Percentiles rank a stretch among this genome's conserved stretches.
Evolutionary conservation across 495 filamentous ascomycete genomes (phyloP).

Genomic region (Penicillium dipodomyicola): DNA sequence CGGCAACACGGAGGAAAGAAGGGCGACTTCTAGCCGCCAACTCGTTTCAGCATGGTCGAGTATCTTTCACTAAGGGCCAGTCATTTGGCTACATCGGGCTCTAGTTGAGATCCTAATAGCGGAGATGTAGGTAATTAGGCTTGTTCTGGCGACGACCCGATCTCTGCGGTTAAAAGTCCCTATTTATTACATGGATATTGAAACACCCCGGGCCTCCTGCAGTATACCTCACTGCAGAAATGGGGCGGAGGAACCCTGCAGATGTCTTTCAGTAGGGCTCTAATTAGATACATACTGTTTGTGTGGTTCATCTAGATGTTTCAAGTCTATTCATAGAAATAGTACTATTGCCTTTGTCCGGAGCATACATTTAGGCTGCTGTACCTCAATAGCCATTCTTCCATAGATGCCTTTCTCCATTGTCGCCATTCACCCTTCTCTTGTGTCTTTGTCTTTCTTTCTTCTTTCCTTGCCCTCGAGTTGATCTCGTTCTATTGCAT

Average conservation of each 20-base stretch:
- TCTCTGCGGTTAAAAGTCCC: conserved; percentile 11
- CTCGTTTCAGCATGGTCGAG: conserved; percentile 15
- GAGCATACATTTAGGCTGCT: background rate
- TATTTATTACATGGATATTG: conserved; percentile 6
- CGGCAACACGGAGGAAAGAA: background rate
- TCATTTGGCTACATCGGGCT: conserved; percentile 4
- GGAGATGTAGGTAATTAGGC: background rate
- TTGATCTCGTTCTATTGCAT: conserved; percentile 28
- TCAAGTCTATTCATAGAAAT: conserved; percentile 14
- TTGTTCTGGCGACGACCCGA: conserved; percentile 1
- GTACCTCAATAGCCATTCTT: conserved; percentile 10
- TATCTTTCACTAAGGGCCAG: conserved; percentile 8
- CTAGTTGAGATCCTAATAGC: conserved; percentile 8
- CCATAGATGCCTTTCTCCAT: conserved; percentile 12
- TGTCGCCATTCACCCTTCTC: conserved; percentile 7
- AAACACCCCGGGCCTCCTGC: conserved; percentile 16
- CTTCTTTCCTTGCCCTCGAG: conserved; percentile 20
- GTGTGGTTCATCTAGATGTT: conserved; percentile 1
- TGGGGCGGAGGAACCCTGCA: background rate
- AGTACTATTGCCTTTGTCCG: background rate
- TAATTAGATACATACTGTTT: background rate
- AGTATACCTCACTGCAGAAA: conserved; percentile 1
- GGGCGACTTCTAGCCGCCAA: conserved; percentile 2
- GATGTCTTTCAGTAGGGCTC: background rate
- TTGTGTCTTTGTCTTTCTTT: conserved; percentile 25